phyloP scores from a whole-genome alignment of 768 basidiomycete genomes.

The Suillus luteus region DNA sequence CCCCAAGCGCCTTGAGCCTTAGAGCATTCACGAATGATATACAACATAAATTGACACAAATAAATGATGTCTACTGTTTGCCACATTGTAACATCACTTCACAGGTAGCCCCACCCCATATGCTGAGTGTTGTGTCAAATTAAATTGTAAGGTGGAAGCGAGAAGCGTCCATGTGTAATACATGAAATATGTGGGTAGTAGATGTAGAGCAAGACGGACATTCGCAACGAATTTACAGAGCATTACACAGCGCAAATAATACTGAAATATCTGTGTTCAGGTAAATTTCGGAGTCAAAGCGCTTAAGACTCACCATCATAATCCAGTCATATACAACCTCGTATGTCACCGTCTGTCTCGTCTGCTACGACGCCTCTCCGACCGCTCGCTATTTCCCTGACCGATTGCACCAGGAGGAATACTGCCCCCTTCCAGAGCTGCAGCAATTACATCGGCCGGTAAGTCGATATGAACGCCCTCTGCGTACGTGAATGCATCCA shows the following conservation, averaged over 20 bases:
- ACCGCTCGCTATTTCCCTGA: slow-evolving; percentile 45
- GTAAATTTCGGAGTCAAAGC: neutral
- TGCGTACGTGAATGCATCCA: slow-evolving; percentile 79
- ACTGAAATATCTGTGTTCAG: slow-evolving; percentile 21
- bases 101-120: slow-evolving; percentile 9
- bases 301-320: slow-evolving; percentile 20
- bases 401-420: slow-evolving; percentile 63
- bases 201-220: slow-evolving; percentile 28
- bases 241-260: slow-evolving; percentile 12
- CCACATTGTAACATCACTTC: slow-evolving; percentile 3
- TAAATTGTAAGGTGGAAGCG: slow-evolving; percentile 21
- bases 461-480: slow-evolving; percentile 94
- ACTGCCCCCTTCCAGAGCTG: slow-evolving; percentile 76
- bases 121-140: slow-evolving; percentile 18
- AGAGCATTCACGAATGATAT: slow-evolving; percentile 13
- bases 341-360: slow-evolving; percentile 40
- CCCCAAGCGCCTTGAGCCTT: slow-evolving; percentile 92
- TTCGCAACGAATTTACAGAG: slow-evolving; percentile 24
- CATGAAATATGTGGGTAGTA: slow-evolving; percentile 23
- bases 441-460: slow-evolving; percentile 89
- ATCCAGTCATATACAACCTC: slow-evolving; percentile 10
- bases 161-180: slow-evolving; percentile 25
- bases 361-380: slow-evolving; percentile 63
- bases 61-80: slow-evolving; percentile 1
- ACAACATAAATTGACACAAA: slow-evolving; percentile 1